Evolutionary conservation across 2,329 filamentous ascomycete species (phyloP).

Genomic region (Aspergillus sp.): DNA sequence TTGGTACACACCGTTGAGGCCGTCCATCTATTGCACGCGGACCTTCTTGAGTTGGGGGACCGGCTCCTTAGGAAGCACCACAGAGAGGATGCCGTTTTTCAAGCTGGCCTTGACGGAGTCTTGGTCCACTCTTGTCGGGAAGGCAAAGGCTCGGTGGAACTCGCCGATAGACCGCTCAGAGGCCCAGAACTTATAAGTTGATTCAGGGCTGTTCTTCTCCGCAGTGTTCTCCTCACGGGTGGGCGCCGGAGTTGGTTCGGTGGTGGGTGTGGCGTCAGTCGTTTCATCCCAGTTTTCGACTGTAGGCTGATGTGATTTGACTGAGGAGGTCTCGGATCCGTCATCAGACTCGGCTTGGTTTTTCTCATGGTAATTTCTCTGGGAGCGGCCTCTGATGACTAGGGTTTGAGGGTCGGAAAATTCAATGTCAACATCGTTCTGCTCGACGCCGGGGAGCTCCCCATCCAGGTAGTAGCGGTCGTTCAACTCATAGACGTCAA

Average conservation of each 20-base stretch:
- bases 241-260: constrained; percentile 1
- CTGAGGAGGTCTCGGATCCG: constrained; percentile 19
- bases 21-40: constrained; percentile 37
- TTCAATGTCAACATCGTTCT: constrained; percentile 49
- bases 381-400: constrained; percentile 42
- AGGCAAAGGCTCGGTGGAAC: constrained; percentile 58
- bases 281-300: constrained; percentile 49
- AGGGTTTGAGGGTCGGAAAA: constrained; percentile 48
- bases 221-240: constrained; percentile 19
- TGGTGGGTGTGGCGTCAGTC: not conserved
- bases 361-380: constrained; percentile 31
- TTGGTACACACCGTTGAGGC: not conserved
- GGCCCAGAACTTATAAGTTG: constrained; percentile 53
- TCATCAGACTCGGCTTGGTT: constrained; percentile 20
- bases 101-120: constrained; percentile 58
- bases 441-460: constrained; percentile 48
- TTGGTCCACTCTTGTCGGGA: constrained; percentile 57
- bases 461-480: constrained; percentile 46
- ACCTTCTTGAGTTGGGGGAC: constrained; percentile 53
- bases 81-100: constrained; percentile 58
- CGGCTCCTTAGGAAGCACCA: constrained; percentile 56
- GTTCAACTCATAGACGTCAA: constrained; percentile 45
- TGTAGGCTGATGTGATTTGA: constrained; percentile 44
- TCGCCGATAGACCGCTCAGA: constrained; percentile 58
- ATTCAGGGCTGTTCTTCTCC: constrained; percentile 15